Percentiles rank a stretch among this genome's conserved stretches.
phyloP scores from a whole-genome alignment of 306 rosid genomes.

The Lathyrus oleraceus region DNA sequence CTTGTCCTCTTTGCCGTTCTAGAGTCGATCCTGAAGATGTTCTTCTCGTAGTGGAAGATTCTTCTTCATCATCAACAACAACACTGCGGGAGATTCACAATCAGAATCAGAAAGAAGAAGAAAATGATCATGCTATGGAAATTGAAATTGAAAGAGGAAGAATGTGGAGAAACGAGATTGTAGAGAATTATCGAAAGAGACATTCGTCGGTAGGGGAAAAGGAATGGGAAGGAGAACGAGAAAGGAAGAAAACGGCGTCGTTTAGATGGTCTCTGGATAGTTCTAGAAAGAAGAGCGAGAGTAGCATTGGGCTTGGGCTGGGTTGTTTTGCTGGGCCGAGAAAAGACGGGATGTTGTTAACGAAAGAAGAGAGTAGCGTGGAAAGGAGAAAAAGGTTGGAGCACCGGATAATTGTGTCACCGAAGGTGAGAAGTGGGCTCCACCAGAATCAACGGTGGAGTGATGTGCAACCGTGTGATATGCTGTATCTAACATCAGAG shows the following conservation, averaged over 20 bases:
- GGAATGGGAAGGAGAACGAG: constrained; percentile 30
- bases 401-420: constrained; percentile 77
- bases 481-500: constrained; percentile 71
- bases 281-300: constrained; percentile 36
- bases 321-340: constrained; percentile 59
- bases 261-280: constrained; percentile 71
- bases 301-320: neutral
- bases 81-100: neutral
- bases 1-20: constrained; percentile 85
- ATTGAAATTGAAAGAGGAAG: constrained; percentile 38
- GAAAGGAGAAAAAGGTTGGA: constrained; percentile 51
- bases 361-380: constrained; percentile 30
- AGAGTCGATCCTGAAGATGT: constrained; percentile 90
- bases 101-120: neutral
- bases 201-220: constrained; percentile 77
- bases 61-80: neutral
- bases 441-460: constrained; percentile 70
- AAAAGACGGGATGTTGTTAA: constrained; percentile 64
- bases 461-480: constrained; percentile 71
- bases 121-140: neutral
- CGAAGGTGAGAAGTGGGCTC: constrained; percentile 32
- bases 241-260: constrained; percentile 39
- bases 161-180: neutral
- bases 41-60: constrained; percentile 48
- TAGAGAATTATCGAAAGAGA: constrained; percentile 41